Base-by-base conservation (phyloP, 345 rosid genomes). In the Jatropha curcas region DNA sequence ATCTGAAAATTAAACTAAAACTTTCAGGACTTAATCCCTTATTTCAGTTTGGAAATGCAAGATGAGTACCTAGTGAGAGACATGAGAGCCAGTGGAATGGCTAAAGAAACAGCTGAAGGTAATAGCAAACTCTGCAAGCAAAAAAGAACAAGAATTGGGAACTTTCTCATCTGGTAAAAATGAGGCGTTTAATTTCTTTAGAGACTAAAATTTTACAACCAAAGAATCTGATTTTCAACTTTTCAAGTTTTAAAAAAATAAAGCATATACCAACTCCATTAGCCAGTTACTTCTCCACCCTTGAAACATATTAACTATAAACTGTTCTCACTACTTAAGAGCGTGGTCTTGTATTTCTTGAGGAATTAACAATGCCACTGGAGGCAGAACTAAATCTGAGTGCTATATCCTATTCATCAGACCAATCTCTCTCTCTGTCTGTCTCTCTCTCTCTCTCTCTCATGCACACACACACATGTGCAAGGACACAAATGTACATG, bases 71-170 rank as follows among this genome's bases (percentile, higher is more conserved):
- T 94, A 62, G 94, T 89, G 74, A 92, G 72, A 66, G 98, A 92
- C 92, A 94, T 25, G 64, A 94, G 91, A 71, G 97, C 91, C 76
- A 94, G 84, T 17, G 94, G 96, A 71, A 92, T 91, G 20, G 92
- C 89, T 53, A 94, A 89, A 80, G 98, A 94, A 74, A 94, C 83
- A 7, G 71, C 87, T 5, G 96, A 86, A 67, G 98, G 98, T 71
- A 94, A 11, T 71, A 84, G 22, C 84, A 94, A 87, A 71, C 53
- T 86, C 98, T 94, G 83, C 46, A 62, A 83, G 69, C 67, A 80
- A 61, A 48, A 70, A 53, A 65, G 51, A 73, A 50, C 24, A 27
- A 60, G 13, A 35, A 61, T 16, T 46, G 7, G 20, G 43, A 65
- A 57, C 41, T 50, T 51, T 33, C 27, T 43, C 17, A 41, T 41